Evolutionary conservation across 768 basidiomycete species (phyloP).

Genomic region (Naganishia randhawae): DNA sequence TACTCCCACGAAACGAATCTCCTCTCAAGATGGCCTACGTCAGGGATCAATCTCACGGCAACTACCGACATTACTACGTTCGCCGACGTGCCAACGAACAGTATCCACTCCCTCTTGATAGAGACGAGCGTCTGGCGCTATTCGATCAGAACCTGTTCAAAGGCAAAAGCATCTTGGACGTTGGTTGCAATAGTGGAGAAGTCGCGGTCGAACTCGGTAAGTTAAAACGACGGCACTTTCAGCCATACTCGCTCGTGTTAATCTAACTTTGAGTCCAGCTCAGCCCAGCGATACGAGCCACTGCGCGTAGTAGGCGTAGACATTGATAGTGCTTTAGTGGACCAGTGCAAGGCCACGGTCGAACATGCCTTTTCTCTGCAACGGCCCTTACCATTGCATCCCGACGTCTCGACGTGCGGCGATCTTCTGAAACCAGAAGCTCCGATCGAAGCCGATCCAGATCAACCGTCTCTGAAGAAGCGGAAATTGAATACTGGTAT

Average conservation of each 20-base stretch:
- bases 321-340: constrained; percentile 63
- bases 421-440: not conserved
- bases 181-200: constrained; percentile 31
- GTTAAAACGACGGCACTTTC: not conserved
- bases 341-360: constrained; percentile 21
- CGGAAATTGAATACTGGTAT: not conserved
- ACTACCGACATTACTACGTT: constrained; percentile 31
- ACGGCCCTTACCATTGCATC: not conserved
- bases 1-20: too few species aligned
- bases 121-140: constrained; percentile 27
- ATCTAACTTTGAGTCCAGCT: not conserved
- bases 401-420: not conserved
- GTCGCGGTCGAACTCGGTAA: constrained; percentile 32
- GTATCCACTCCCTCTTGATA: constrained; percentile 7
- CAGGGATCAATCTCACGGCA: constrained; percentile 28
- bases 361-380: constrained; percentile 26
- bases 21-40: constrained; percentile 18
- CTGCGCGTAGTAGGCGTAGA: constrained; percentile 28
- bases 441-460: not conserved
- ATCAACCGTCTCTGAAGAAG: constrained; percentile 8
- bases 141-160: constrained; percentile 14
- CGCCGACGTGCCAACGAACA: constrained; percentile 26
- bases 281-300: constrained; percentile 27
- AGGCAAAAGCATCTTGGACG: constrained; percentile 24
- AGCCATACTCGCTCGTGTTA: not conserved